A percentile compares a stretch with the other conserved stretches of the same genome.
These are phyloP conservation scores for Elsinoe ampelina DNA, from an alignment of 2,329 filamentous ascomycete genomes.

Conservation along the genomic window DNA sequence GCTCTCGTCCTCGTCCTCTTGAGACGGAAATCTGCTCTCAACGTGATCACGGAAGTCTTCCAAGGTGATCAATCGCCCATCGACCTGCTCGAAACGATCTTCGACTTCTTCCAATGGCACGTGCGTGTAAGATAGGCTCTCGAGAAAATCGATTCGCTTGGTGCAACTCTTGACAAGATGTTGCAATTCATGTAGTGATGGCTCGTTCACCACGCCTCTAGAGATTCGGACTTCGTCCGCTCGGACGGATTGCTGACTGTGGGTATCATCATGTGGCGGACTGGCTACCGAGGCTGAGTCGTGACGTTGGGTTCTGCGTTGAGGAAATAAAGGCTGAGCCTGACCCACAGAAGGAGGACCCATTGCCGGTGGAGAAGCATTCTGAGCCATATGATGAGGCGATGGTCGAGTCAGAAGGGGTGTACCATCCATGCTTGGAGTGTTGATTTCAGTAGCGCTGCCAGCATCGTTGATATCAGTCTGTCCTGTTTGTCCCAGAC, in stretches of 20 bases:
- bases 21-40: conserved; percentile 17
- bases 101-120: conserved; percentile 59
- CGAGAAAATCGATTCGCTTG: conserved; percentile 57
- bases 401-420: conserved; percentile 21
- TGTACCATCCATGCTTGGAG: conserved; percentile 36
- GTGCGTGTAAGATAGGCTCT: conserved; percentile 60
- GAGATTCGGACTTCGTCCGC: not conserved
- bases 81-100: conserved; percentile 57
- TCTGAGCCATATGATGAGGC: conserved; percentile 23
- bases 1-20: conserved; percentile 30
- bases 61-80: conserved; percentile 59
- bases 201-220: not conserved
- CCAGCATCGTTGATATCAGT: conserved; percentile 23
- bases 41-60: conserved; percentile 42
- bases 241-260: not conserved
- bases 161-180: conserved; percentile 43
- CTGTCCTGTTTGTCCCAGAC: conserved; percentile 25
- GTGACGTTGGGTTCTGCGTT: not conserved
- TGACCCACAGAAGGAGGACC: not conserved
- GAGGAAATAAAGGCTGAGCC: not conserved
- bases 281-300: not conserved
- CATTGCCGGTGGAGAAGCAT: conserved; percentile 17
- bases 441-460: conserved; percentile 41
- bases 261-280: not conserved
- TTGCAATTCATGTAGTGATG: conserved; percentile 26